Conservation (phyloP, 2,329 filamentous ascomycete species). For the Penicillium sp. region DNA sequence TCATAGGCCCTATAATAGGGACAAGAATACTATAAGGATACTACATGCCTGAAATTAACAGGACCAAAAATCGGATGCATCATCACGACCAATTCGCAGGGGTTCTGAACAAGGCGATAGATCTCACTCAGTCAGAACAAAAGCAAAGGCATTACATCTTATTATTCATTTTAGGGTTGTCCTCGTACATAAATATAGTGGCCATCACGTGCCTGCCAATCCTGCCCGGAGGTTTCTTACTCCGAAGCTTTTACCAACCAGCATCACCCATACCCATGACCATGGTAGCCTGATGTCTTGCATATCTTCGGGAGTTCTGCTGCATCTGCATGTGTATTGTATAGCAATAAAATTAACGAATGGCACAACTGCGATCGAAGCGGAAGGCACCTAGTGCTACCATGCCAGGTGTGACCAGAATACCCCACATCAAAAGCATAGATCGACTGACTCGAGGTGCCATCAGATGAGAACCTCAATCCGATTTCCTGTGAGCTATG, state of each 20-base stretch:
- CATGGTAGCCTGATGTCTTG: neutral
- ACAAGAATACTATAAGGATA: too few species aligned
- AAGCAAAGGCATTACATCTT: too few species aligned
- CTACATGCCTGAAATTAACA: too few species aligned
- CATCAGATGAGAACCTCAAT: conserved; percentile 11
- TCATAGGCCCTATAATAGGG: too few species aligned
- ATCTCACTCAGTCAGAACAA: too few species aligned
- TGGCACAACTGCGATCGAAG: conserved; percentile 8
- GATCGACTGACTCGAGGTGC: conserved; percentile 2
- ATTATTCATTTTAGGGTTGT: too few species aligned
- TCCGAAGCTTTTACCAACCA: conserved; percentile 7
- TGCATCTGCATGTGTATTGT: neutral
- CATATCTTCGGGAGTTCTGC: neutral
- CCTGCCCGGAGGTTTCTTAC: conserved; percentile 15
- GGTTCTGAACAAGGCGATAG: too few species aligned
- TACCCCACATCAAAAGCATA: neutral
- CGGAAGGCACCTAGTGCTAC: conserved; percentile 5
- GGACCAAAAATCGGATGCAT: too few species aligned
- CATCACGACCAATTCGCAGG: too few species aligned
- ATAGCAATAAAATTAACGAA: neutral
- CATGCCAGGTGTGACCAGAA: conserved; percentile 7
- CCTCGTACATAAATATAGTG: neutral
- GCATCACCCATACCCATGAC: neutral
- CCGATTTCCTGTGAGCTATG: conserved; percentile 22
- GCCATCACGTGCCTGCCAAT: conserved; percentile 1